These are phyloP conservation scores for Colletotrichum gloeosporioides DNA, from an alignment of 2,329 filamentous ascomycete genomes.

Conservation along the genomic window DNA sequence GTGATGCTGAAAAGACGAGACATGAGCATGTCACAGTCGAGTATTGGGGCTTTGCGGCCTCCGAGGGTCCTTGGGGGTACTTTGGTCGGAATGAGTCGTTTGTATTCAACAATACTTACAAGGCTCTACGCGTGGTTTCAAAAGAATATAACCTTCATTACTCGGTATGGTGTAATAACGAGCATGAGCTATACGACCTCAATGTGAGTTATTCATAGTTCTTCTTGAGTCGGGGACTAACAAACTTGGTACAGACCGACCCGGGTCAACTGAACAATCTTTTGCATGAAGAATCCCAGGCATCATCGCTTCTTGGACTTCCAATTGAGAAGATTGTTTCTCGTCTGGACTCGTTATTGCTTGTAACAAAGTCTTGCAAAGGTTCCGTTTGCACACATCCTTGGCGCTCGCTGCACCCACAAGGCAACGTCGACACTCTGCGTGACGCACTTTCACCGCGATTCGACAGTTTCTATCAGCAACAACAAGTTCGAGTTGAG, in stretches of 20 bases:
- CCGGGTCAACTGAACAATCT: background rate
- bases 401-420: constrained; percentile 59
- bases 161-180: constrained; percentile 58
- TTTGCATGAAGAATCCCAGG: background rate
- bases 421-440: constrained; percentile 53
- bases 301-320: background rate
- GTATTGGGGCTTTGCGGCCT: constrained; percentile 48
- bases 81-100: constrained; percentile 22
- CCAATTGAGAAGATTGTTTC: constrained; percentile 44
- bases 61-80: constrained; percentile 27
- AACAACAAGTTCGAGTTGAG: constrained; percentile 48
- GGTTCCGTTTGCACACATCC: constrained; percentile 54
- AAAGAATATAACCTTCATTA: constrained; percentile 59
- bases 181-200: constrained; percentile 54
- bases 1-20: constrained; percentile 24
- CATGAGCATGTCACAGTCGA: constrained; percentile 59
- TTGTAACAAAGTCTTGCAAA: constrained; percentile 64
- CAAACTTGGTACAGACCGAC: background rate
- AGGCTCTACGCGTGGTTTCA: constrained; percentile 50
- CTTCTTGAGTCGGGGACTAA: background rate
- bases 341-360: constrained; percentile 60
- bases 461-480: constrained; percentile 57
- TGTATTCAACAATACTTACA: constrained; percentile 55
- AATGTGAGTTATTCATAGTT: constrained; percentile 42
- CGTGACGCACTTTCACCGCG: constrained; percentile 48